Percentiles rank a stretch among this genome's conserved stretches.
phyloP scores from a whole-genome alignment of 1,139 yeast genomes.

The Kodamaea sp. region DNA sequence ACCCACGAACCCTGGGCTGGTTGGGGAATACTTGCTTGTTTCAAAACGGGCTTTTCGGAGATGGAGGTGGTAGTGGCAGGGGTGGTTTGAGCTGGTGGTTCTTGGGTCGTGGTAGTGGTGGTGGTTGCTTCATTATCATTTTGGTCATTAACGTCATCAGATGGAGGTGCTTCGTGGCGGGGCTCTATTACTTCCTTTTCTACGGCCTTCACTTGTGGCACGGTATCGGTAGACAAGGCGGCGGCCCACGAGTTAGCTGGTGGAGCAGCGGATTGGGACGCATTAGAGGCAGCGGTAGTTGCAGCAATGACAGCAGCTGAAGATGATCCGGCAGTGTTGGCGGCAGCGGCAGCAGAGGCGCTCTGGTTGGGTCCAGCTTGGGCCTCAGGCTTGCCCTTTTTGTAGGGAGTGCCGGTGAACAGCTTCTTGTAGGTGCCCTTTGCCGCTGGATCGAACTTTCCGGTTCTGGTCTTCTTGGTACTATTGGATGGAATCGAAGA shows the following conservation, averaged over 20 bases:
- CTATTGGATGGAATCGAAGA: slow-evolving; percentile 6
- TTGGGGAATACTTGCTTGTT: slow-evolving; percentile 32
- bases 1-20: slow-evolving; percentile 54
- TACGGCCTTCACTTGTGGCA: slow-evolving; percentile 18
- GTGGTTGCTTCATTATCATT: slow-evolving; percentile 12
- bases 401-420: slow-evolving; percentile 8
- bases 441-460: slow-evolving; percentile 9
- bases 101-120: too few species aligned
- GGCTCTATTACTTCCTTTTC: slow-evolving; percentile 17
- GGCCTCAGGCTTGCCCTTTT: slow-evolving; percentile 11
- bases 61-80: slow-evolving; percentile 12
- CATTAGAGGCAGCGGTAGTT: slow-evolving; percentile 9
- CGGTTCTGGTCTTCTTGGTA: slow-evolving; percentile 10
- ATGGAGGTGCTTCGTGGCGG: slow-evolving; percentile 13
- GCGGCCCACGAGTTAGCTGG: slow-evolving; percentile 52
- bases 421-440: slow-evolving; percentile 11
- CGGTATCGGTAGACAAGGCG: slow-evolving; percentile 43
- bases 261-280: slow-evolving; percentile 12
- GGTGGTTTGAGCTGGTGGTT: slow-evolving; percentile 9
- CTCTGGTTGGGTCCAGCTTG: neutral
- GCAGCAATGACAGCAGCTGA: slow-evolving; percentile 18
- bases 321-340: slow-evolving; percentile 5
- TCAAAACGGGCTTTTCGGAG: slow-evolving; percentile 26
- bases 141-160: slow-evolving; percentile 13
- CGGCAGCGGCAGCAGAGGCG: slow-evolving; percentile 2